Percentiles rank a stretch among this genome's conserved stretches.
Evolutionary conservation across 176 grass and related monocot species (phyloP).

Genomic region (Chrysopogon serrulatus): DNA sequence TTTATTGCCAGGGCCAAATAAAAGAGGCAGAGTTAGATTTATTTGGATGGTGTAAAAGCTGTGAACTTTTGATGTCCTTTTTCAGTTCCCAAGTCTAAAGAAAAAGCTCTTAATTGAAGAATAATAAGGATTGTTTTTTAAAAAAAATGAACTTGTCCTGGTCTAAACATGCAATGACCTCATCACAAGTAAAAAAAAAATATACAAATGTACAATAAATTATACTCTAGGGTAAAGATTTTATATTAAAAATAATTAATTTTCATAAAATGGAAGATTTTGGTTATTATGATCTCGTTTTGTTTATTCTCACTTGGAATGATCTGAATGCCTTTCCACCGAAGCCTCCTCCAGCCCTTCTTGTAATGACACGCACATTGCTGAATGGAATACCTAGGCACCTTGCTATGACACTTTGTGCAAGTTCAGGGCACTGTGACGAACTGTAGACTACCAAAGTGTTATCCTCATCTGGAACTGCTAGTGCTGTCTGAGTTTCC

Average conservation of each 20-base stretch:
- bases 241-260: background rate
- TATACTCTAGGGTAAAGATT: background rate
- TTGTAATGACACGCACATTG: constrained; percentile 73
- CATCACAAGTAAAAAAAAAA: background rate
- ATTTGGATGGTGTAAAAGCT: background rate
- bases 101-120: background rate
- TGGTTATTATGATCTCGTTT: background rate
- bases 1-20: background rate
- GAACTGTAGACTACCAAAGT: constrained; percentile 68
- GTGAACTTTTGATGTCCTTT: background rate
- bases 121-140: background rate
- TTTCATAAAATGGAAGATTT: background rate
- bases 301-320: constrained; percentile 27
- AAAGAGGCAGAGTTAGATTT: background rate
- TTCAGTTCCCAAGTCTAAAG: background rate
- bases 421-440: constrained; percentile 41
- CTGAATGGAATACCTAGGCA: constrained; percentile 66
- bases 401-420: constrained; percentile 48
- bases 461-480: constrained; percentile 75
- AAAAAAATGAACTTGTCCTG: background rate
- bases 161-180: background rate
- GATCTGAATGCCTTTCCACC: constrained; percentile 58
- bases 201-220: background rate
- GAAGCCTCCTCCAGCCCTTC: constrained; percentile 82
- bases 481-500: constrained; percentile 66